phyloP scores from a whole-genome alignment of 2,329 filamentous ascomycete species.

The Epichloe gansuensis region DNA sequence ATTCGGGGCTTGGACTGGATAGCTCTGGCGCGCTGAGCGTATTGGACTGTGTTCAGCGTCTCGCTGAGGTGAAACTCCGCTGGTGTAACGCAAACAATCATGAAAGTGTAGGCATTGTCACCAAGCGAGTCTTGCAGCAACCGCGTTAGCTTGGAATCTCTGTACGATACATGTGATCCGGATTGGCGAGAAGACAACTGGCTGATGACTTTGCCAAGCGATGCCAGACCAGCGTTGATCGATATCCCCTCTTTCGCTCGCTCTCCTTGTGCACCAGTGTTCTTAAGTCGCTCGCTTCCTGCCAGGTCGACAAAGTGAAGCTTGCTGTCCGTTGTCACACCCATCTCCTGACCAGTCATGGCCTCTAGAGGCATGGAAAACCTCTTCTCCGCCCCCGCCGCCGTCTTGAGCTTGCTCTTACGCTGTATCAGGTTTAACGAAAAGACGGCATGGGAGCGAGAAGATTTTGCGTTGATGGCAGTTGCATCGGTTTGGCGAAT shows the following conservation, averaged over 20 bases:
- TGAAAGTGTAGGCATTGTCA: slow-evolving; percentile 95
- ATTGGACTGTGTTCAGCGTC: slow-evolving; percentile 93
- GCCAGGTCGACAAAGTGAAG: slow-evolving; percentile 96
- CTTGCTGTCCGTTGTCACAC: slow-evolving; percentile 89
- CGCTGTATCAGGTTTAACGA: slow-evolving; percentile 87
- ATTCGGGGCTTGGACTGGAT: slow-evolving; percentile 98
- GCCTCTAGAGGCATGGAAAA: slow-evolving; percentile 76
- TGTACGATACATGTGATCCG: slow-evolving; percentile 89
- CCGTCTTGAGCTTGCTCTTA: slow-evolving; percentile 43
- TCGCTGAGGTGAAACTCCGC: slow-evolving; percentile 96
- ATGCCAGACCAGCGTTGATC: slow-evolving; percentile 91
- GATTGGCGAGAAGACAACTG: slow-evolving; percentile 83
- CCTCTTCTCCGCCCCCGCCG: slow-evolving; percentile 61
- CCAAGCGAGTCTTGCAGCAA: slow-evolving; percentile 92
- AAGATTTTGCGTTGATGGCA: slow-evolving; percentile 94
- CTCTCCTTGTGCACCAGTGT: slow-evolving; percentile 89
- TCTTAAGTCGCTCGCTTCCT: slow-evolving; percentile 92
- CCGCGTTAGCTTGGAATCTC: slow-evolving; percentile 92
- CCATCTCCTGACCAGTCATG: slow-evolving; percentile 51
- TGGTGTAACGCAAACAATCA: slow-evolving; percentile 97
- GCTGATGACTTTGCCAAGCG: slow-evolving; percentile 94
- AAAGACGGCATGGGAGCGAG: slow-evolving; percentile 93
- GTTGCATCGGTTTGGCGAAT: slow-evolving; percentile 96
- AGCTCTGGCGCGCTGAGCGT: slow-evolving; percentile 86
- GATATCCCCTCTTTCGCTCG: slow-evolving; percentile 93